These are phyloP conservation scores for Mitragyna speciosa DNA, from an alignment of 257 asterid species.

Conservation along the genomic window DNA sequence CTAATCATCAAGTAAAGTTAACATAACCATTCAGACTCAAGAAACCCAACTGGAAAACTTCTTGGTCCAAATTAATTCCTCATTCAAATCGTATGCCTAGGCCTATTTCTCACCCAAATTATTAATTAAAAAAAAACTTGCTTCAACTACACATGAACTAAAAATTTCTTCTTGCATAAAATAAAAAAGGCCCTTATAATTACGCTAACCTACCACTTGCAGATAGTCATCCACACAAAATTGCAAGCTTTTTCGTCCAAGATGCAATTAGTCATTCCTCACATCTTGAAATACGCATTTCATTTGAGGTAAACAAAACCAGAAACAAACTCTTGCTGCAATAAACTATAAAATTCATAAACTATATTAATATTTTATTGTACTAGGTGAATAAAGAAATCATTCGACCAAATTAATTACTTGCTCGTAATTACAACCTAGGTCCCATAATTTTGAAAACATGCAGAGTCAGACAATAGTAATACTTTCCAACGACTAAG, in stretches of 20 bases:
- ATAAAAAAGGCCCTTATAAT: not conserved
- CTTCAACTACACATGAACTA: not conserved
- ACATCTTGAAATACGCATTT: not conserved
- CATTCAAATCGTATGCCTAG: not conserved
- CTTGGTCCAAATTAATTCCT: not conserved
- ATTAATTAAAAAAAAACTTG: not conserved
- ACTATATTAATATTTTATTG: not conserved
- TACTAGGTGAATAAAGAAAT: not conserved
- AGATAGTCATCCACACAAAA: too few relatives aligned
- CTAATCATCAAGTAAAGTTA: not conserved
- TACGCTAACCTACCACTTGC: not conserved
- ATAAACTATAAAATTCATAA: not conserved
- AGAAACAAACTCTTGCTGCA: not conserved
- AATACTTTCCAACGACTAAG: too few relatives aligned
- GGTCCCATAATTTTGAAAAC: not conserved
- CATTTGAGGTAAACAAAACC: slow-evolving; percentile 1
- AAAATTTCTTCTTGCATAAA: not conserved
- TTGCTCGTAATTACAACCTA: not conserved
- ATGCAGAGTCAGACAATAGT: too few relatives aligned
- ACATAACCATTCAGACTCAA: not conserved
- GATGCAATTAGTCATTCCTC: not conserved
- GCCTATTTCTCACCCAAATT: not conserved
- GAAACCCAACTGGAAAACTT: not conserved
- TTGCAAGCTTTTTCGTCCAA: not conserved
- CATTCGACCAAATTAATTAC: not conserved